Evolutionary conservation across 805 yeast genomes (phyloP).

Genomic region (Jamesozyma spencerorum): DNA sequence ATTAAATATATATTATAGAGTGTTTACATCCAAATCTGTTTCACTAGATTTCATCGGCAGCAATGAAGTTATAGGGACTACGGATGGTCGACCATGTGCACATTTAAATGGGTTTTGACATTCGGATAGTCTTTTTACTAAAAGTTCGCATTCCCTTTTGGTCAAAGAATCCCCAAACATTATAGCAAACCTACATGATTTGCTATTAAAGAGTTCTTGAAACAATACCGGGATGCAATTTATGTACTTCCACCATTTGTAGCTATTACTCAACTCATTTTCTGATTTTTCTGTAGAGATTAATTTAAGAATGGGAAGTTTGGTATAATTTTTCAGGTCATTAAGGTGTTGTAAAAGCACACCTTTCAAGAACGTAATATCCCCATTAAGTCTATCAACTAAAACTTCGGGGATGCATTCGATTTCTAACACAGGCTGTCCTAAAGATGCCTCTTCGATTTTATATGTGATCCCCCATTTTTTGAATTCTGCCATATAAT

Average conservation of each 20-base stretch:
- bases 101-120: conserved; percentile 66
- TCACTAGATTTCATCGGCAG: too few relatives aligned
- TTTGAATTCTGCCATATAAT: conserved; percentile 24
- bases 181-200: conserved; percentile 60
- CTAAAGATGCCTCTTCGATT: conserved; percentile 5
- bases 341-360: conserved; percentile 37
- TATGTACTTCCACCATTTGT: conserved; percentile 33
- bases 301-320: conserved; percentile 5
- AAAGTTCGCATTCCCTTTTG: conserved; percentile 33
- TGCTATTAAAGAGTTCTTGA: conserved; percentile 43
- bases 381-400: conserved; percentile 26
- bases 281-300: not conserved
- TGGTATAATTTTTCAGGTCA: conserved; percentile 34
- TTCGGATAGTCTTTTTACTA: conserved; percentile 35
- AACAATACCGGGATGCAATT: conserved; percentile 43
- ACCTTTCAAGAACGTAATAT: conserved; percentile 26
- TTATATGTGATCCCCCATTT: conserved; percentile 38
- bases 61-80: conserved; percentile 21
- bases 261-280: not conserved
- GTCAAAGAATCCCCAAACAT: conserved; percentile 58
- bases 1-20: too few relatives aligned
- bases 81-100: conserved; percentile 79
- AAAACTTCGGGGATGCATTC: conserved; percentile 36
- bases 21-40: too few relatives aligned
- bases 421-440: conserved; percentile 12